Evolutionary conservation across 2,329 filamentous ascomycete species (phyloP), one percentile per base, ranked within the genome.

Genomic region (Clonostachys rhizophaga): DNA sequence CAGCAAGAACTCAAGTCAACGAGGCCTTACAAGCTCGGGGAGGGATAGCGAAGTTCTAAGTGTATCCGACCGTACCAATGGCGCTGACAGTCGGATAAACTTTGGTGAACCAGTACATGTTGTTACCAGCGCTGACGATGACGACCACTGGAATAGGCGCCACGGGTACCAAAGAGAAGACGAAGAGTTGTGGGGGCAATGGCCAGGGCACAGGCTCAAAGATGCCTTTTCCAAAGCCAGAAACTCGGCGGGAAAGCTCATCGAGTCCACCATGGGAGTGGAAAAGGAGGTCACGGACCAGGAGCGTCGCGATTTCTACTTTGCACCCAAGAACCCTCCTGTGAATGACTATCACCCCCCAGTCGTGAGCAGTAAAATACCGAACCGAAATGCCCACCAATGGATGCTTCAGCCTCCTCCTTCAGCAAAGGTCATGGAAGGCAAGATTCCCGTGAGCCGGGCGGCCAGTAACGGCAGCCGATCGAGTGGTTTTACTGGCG

Each of bases 371-470:
- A 89, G 83, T 66, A 86, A 81, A 48, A 87, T 84, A 13, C 77
- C 75, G 36, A 83, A 80, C 61, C 82, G 73, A 59, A 82, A 83
- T 47, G 89, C 88, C 50, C 86, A 87, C 47, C 79, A 78, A 59
- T 96, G 91, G 91, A 96, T 96, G 91, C 72, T 95, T 45, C 89
- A 95, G 60, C 91, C 91, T 3, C 90, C 91, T 2, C 91, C 91
- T n/a, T 81, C 86, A 34, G 90, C 91, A 48, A 91, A 86, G 63
- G 76, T 96, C 50, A 96, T 96, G 91, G 87, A 87, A 53, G 91
- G 91, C 54, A 94, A 91, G 63, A 81, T 88, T 35, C 81, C 82
- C 33, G 83, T 86, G 17, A 81, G 76, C 56, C 72, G 84, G 46
- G 85, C 80, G 53, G 72, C 72, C 35, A 87, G 82, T 58, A 72